Percentiles rank a stretch among this genome's conserved stretches.
These are phyloP conservation scores for Hamigera avellanea DNA, from an alignment of 495 filamentous ascomycete species.

Conservation along the genomic window DNA sequence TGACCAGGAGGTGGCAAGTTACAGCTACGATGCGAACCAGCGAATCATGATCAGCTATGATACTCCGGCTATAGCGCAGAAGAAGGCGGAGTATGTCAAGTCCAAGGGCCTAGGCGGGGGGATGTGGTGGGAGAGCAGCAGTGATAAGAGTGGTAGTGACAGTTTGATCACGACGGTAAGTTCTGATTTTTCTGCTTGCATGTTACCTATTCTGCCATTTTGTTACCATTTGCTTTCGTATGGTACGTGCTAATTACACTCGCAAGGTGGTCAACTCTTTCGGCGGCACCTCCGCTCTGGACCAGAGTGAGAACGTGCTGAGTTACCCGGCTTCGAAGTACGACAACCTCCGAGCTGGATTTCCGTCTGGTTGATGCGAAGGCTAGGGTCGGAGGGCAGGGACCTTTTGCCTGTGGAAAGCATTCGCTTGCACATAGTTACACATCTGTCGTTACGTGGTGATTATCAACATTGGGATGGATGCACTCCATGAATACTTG, in stretches of 20 bases:
- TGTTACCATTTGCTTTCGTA: not conserved
- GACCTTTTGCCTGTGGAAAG: no score
- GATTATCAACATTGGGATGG: no score
- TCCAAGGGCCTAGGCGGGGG: constrained; percentile 57
- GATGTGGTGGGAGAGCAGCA: constrained; percentile 87
- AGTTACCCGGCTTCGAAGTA: constrained; percentile 55
- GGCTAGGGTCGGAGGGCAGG: not conserved
- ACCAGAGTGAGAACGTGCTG: constrained; percentile 45
- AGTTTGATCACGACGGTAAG: constrained; percentile 52
- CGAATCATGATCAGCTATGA: constrained; percentile 70
- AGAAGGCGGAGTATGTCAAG: constrained; percentile 57
- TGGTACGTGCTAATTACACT: not conserved
- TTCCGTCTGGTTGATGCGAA: constrained; percentile 7
- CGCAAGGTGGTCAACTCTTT: constrained; percentile 20
- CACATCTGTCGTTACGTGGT: no score
- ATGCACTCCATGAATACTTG: no score
- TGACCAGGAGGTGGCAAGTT: constrained; percentile 38
- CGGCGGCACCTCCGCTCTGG: constrained; percentile 28
- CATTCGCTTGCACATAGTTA: no score
- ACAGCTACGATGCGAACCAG: constrained; percentile 49
- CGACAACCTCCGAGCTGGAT: constrained; percentile 48
- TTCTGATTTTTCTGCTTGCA: not conserved
- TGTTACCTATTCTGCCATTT: not conserved
- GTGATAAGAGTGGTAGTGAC: constrained; percentile 45
- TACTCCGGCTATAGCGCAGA: constrained; percentile 40